These are phyloP conservation scores for Glarea lozoyensis DNA, from an alignment of 495 filamentous ascomycete genomes.

Conservation along the genomic window DNA sequence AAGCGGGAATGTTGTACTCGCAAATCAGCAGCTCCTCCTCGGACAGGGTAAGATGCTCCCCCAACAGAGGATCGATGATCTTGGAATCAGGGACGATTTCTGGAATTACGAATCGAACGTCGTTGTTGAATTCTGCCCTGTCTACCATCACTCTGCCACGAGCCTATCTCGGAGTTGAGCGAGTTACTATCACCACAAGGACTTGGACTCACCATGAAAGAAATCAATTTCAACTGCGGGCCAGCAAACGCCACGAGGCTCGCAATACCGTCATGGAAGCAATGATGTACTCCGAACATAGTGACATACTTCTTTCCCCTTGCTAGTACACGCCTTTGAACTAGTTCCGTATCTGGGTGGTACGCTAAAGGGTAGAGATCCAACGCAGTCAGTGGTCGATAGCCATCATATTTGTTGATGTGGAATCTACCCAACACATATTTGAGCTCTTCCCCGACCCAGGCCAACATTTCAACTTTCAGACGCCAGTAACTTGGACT, in stretches of 20 bases:
- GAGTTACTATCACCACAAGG: no score
- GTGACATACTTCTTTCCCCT: background rate
- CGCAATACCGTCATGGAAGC: background rate
- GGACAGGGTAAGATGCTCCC: constrained; percentile 20
- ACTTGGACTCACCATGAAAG: constrained; percentile 30
- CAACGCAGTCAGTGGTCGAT: background rate
- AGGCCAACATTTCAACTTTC: background rate
- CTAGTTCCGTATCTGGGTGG: background rate
- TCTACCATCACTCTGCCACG: no score
- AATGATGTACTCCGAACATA: background rate
- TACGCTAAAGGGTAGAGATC: background rate
- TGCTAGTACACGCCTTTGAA: background rate
- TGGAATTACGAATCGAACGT: no score
- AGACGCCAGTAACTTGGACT: background rate
- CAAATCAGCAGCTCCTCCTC: constrained; percentile 29
- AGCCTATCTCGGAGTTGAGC: no score
- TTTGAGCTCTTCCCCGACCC: background rate
- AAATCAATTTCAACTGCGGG: background rate
- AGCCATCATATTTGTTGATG: background rate
- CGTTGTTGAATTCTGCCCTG: no score
- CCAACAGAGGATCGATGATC: background rate
- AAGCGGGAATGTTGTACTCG: constrained; percentile 3
- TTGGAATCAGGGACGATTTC: background rate
- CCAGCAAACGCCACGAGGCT: background rate
- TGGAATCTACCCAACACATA: background rate